phyloP scores from a whole-genome alignment of 805 yeast species.

The Metschnikowia cubensis region DNA sequence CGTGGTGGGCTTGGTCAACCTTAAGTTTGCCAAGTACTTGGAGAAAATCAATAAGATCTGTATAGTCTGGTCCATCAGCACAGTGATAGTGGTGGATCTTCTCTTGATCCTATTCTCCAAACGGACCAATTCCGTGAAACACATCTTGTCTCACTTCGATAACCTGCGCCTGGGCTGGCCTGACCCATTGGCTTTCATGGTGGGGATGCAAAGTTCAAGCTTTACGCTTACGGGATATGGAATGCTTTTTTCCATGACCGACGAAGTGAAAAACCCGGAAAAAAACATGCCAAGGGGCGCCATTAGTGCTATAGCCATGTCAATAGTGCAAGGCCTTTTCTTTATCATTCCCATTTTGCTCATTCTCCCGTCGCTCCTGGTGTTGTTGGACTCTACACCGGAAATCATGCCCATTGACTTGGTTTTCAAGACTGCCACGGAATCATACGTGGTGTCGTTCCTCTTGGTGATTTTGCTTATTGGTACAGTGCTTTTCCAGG shows the following conservation, averaged over 20 bases:
- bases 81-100: constrained; percentile 64
- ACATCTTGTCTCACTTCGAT: constrained; percentile 64
- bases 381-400: constrained; percentile 53
- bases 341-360: constrained; percentile 69
- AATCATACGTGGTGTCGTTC: constrained; percentile 64
- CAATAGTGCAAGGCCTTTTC: constrained; percentile 65
- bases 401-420: constrained; percentile 76
- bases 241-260: constrained; percentile 75
- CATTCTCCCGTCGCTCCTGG: constrained; percentile 62
- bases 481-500: constrained; percentile 71
- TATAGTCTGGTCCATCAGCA: constrained; percentile 71
- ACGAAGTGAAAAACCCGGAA: constrained; percentile 76
- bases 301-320: constrained; percentile 56
- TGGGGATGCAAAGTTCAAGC: constrained; percentile 75
- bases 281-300: constrained; percentile 72
- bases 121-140: constrained; percentile 54
- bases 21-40: constrained; percentile 53
- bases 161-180: constrained; percentile 77
- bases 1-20: constrained; percentile 59
- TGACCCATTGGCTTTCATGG: constrained; percentile 61
- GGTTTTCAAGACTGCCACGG: constrained; percentile 67
- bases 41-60: constrained; percentile 64
- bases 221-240: constrained; percentile 83
- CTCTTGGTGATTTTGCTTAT: constrained; percentile 61
- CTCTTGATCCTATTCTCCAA: constrained; percentile 55